A percentile compares a stretch with the other conserved stretches of the same genome.
Conservation (phyloP, 768 basidiomycete genomes). For the Heimioporus sp. region DNA sequence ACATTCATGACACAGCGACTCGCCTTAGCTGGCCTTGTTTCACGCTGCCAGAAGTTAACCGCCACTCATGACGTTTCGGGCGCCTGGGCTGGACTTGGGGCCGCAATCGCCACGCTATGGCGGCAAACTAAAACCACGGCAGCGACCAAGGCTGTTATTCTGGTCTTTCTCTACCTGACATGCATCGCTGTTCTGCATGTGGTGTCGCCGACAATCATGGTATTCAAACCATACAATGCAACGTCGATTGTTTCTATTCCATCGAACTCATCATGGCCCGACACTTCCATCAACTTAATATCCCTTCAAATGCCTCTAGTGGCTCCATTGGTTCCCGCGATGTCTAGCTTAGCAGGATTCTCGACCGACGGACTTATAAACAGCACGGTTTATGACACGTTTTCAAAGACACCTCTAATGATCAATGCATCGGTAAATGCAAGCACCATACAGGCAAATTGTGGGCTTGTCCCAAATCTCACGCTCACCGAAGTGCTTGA, state of each 20-base stretch:
- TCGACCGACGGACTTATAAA: neutral
- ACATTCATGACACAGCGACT: neutral
- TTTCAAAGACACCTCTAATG: neutral
- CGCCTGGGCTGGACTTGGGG: neutral
- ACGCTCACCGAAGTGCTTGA: neutral
- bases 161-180: neutral
- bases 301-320: no score
- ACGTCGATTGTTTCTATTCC: neutral
- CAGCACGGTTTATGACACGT: neutral
- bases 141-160: neutral
- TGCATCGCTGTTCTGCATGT: neutral
- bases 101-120: neutral
- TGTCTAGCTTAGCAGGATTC: neutral
- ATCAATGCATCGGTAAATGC: neutral
- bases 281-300: neutral
- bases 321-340: neutral
- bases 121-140: neutral
- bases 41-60: neutral
- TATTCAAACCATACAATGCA: neutral
- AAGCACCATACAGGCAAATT: neutral
- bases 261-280: neutral
- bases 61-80: neutral
- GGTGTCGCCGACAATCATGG: neutral
- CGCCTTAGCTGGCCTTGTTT: neutral
- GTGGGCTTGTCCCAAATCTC: neutral